Percentiles rank a stretch among this genome's conserved stretches.
These are phyloP conservation scores for Diaporthe nobilis DNA, from an alignment of 2,329 filamentous ascomycete species.

Conservation along the genomic window DNA sequence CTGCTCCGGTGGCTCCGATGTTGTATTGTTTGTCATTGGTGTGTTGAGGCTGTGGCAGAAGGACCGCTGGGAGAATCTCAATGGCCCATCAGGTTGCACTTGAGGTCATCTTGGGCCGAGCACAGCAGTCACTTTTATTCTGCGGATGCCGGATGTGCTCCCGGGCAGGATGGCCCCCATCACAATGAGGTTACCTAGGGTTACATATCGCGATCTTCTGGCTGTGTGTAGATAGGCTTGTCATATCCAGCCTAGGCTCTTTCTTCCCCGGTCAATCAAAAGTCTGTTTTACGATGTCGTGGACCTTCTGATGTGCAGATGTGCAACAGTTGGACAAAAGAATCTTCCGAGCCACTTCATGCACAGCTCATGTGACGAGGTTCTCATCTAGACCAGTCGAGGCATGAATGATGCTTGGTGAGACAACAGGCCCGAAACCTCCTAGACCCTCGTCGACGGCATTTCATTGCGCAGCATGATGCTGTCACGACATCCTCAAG, in stretches of 20 bases:
- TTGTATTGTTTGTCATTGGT: conserved; percentile 11
- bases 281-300: conserved; percentile 6
- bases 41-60: background rate
- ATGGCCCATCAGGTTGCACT: background rate
- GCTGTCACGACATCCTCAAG: background rate
- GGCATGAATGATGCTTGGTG: background rate
- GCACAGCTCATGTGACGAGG: conserved; percentile 23
- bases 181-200: background rate
- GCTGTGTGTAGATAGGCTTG: conserved; percentile 3
- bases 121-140: background rate
- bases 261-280: conserved; percentile 1
- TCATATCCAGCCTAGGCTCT: background rate
- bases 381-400: background rate
- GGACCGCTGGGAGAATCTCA: background rate
- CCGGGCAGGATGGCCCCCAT: background rate
- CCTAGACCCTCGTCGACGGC: background rate
- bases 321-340: background rate
- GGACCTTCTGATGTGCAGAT: background rate
- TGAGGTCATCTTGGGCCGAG: conserved; percentile 3
- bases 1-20: background rate
- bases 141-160: background rate
- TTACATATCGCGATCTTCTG: background rate
- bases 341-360: conserved; percentile 31
- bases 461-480: background rate
- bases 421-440: background rate